Evolutionary conservation across 2,329 filamentous ascomycete species (phyloP), one percentile per base, ranked within the genome.

Genomic region (Aspergillus carbonarius): DNA sequence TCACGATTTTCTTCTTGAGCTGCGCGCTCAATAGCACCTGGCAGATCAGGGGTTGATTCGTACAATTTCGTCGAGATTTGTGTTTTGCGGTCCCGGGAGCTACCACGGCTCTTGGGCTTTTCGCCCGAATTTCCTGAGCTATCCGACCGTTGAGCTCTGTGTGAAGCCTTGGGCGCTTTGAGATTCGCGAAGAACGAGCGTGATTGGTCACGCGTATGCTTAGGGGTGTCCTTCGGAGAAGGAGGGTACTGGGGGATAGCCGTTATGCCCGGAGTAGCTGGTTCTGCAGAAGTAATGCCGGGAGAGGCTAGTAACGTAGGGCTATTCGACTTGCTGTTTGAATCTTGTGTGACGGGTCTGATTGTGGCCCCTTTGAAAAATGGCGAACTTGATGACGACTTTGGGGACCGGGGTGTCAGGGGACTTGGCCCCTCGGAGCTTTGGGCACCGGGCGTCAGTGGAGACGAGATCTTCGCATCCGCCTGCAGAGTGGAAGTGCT

Each of bases 121-220:
- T 77, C 75, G 15, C 65, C 66, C 0, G 69, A 73, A 52, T 74
- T 71, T 18, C 69, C 70, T 10, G 72, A 75, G 40, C 72, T 67
- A 57, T 80, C 78, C 18, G 77, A 78, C 34, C 68, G 66, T 35
- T 78, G 75, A 34, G 77, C 61, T 57, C 70, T 72, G 52, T 80
- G 77, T 1, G 76, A 77, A 12, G 77, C 75, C 61, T 78, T 78
- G 3, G 77, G 77, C 5, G 78, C 78, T 67, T 79, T 80, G 44
- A 81, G 68, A 57, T 74, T 79, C 12, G 77, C 75, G 59, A 81
- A 80, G 56, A 81, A 79, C 3, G 77, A 79, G 50, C 74, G 76
- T 3, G 78, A 81, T 3, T 73, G 66, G 60, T 81, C 78, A 56
- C 78, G 75, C 13, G 66, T 68, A 60, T 80, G 78, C 59, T 76